Percentiles rank a stretch among this genome's conserved stretches.
Conservation (phyloP, 129 eudicot species). For the Saposhnikovia divaricata region DNA sequence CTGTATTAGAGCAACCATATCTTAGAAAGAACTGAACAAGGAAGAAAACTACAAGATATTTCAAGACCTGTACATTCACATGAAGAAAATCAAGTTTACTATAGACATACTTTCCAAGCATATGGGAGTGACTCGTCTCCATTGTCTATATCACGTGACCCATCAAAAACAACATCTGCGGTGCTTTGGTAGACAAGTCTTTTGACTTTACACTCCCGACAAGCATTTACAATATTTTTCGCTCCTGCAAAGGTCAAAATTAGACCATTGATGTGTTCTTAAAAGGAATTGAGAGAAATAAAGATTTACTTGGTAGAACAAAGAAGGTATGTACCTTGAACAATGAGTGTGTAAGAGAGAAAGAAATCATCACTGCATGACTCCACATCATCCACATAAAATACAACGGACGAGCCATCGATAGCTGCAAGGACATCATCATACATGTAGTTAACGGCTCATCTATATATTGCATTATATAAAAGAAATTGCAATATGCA, state of each 20-base stretch:
- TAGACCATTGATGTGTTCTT: background rate
- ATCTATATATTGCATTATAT: background rate
- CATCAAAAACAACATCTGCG: conserved; percentile 58
- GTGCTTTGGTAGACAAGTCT: conserved; percentile 68
- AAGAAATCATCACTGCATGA: conserved; percentile 42
- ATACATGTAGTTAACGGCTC: background rate
- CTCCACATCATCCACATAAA: conserved; percentile 41
- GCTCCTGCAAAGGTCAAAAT: conserved; percentile 38
- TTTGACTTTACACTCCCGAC: conserved; percentile 65
- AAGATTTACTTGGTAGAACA: conserved; percentile 3
- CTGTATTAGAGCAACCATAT: conserved; percentile 28
- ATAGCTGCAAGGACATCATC: conserved; percentile 44
- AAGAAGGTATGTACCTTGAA: conserved; percentile 57
- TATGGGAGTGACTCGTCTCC: conserved; percentile 64
- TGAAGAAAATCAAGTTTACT: background rate
- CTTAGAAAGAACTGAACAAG: conserved; percentile 1
- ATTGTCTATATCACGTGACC: conserved; percentile 40
- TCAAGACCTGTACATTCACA: background rate
- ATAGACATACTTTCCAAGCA: conserved; percentile 53
- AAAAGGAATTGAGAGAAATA: background rate
- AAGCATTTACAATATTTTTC: conserved; percentile 72
- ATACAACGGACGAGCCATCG: conserved; percentile 68
- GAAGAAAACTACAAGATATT: background rate
- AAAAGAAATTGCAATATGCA: background rate
- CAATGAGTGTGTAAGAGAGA: conserved; percentile 52